Evolutionary conservation across 371 early-diverging fungal genomes (phyloP).

Genomic region (Mortierella sp.): DNA sequence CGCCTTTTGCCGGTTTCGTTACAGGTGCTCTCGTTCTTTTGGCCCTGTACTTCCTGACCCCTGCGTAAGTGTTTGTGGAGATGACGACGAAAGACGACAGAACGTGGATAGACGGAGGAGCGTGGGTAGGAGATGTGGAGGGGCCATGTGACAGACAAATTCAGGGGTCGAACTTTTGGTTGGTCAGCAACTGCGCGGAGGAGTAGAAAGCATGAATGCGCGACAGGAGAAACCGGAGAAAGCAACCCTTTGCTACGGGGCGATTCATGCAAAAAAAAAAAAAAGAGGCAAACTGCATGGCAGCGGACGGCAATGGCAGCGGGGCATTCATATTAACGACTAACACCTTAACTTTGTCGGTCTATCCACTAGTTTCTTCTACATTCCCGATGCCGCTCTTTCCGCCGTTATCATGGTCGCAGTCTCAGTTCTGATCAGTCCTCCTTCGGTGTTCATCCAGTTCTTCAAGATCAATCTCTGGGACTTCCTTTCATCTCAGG

Average conservation of each 20-base stretch:
- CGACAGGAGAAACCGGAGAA: no score
- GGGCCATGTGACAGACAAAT: no score
- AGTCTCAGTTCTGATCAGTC: slow-evolving; percentile 68
- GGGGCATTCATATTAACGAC: neutral
- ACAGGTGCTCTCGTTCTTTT: slow-evolving; percentile 80
- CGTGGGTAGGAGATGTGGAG: no score
- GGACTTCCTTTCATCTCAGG: slow-evolving; percentile 51
- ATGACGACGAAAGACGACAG: no score
- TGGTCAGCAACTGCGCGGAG: no score
- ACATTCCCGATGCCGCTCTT: slow-evolving; percentile 80
- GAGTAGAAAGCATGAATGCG: no score
- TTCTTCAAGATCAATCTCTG: slow-evolving; percentile 54
- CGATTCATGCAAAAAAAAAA: no score
- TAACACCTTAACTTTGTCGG: neutral
- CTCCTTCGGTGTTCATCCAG: slow-evolving; percentile 57
- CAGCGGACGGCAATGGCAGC: no score
- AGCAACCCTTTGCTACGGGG: no score
- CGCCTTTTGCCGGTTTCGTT: slow-evolving; percentile 80
- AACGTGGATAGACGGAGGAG: no score
- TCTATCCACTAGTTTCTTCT: slow-evolving; percentile 64
- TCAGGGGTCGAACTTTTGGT: no score
- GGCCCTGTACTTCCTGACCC: slow-evolving; percentile 79
- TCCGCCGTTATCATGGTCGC: slow-evolving; percentile 82
- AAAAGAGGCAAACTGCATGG: no score
- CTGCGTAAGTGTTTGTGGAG: slow-evolving; percentile 59